These are phyloP conservation scores for Dissophora ornata DNA, from an alignment of 192 early-diverging fungal genomes.

Conservation along the genomic window DNA sequence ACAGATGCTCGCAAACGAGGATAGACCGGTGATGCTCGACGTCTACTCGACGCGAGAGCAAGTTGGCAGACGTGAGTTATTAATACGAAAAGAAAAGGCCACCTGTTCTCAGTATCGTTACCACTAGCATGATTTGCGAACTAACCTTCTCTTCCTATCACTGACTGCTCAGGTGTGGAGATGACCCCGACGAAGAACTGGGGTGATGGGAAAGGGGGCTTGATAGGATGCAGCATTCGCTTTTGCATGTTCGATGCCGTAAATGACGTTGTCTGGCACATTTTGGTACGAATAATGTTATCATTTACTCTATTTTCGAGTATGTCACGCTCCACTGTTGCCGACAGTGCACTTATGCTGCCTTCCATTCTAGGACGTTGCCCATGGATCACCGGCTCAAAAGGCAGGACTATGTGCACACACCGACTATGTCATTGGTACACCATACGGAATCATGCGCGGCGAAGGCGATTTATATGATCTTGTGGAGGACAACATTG, in stretches of 20 bases:
- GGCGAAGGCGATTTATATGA: slow-evolving; percentile 73
- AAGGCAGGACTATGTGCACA: slow-evolving; percentile 73
- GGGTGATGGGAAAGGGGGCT: slow-evolving; percentile 55
- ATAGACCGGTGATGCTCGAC: slow-evolving; percentile 59
- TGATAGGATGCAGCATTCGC: slow-evolving; percentile 70
- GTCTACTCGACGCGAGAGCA: slow-evolving; percentile 72
- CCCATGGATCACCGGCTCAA: slow-evolving; percentile 75
- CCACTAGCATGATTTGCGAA: too few species aligned
- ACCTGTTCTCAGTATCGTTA: not conserved
- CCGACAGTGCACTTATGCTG: not conserved
- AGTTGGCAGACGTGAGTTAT: slow-evolving; percentile 57
- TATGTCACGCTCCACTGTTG: too few species aligned
- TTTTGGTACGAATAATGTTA: slow-evolving; percentile 45
- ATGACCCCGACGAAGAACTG: slow-evolving; percentile 54
- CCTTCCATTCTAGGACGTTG: slow-evolving; percentile 58
- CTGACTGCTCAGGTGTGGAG: slow-evolving; percentile 58
- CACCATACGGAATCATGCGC: slow-evolving; percentile 67
- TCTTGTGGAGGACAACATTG: slow-evolving; percentile 69
- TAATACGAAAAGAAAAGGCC: not conserved
- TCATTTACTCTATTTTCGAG: too few species aligned
- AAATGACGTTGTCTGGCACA: slow-evolving; percentile 64
- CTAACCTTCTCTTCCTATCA: too few species aligned
- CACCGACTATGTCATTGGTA: slow-evolving; percentile 81
- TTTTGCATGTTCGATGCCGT: slow-evolving; percentile 74
- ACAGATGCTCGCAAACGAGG: slow-evolving; percentile 57